Evolutionary conservation across 108 stramenopile genomes (phyloP).

Genomic region (Discostella pseudostelligera): DNA sequence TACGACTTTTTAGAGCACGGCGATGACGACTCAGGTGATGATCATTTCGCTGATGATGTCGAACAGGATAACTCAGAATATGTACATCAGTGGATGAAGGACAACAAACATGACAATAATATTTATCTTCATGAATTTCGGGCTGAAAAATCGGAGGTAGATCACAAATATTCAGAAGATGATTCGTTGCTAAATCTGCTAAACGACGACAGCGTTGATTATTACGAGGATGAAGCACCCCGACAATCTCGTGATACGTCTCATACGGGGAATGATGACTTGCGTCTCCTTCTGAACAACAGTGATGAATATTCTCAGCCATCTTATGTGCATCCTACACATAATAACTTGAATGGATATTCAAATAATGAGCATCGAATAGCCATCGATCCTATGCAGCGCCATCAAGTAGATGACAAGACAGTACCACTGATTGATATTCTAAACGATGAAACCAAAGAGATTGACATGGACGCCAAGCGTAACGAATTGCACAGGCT

Average conservation of each 20-base stretch:
- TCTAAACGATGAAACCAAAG: constrained; percentile 18
- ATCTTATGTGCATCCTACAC: not conserved
- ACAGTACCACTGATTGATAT: constrained; percentile 15
- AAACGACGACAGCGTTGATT: constrained; percentile 3
- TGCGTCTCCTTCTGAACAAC: constrained; percentile 3
- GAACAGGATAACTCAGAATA: constrained; percentile 1
- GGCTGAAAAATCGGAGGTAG: not conserved
- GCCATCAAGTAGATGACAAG: constrained; percentile 3
- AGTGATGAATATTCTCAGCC: constrained; percentile 7
- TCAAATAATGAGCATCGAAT: not conserved
- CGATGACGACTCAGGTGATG: constrained; percentile 22
- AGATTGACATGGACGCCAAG: constrained; percentile 6
- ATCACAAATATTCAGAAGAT: not conserved
- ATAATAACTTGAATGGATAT: constrained; percentile 1
- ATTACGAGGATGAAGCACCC: not conserved
- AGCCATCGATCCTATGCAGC: not conserved
- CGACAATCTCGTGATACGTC: not conserved
- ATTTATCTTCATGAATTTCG: constrained; percentile 15
- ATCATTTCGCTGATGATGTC: constrained; percentile 1
- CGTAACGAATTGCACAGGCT: constrained; percentile 28
- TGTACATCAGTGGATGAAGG: constrained; percentile 15
- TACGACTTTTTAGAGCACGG: constrained; percentile 21
- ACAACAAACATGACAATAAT: constrained; percentile 2
- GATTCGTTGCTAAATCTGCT: constrained; percentile 25
- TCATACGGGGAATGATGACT: not conserved